Conservation (phyloP, 2,329 filamentous ascomycete genomes). For the Zopfia rhizophila region DNA sequence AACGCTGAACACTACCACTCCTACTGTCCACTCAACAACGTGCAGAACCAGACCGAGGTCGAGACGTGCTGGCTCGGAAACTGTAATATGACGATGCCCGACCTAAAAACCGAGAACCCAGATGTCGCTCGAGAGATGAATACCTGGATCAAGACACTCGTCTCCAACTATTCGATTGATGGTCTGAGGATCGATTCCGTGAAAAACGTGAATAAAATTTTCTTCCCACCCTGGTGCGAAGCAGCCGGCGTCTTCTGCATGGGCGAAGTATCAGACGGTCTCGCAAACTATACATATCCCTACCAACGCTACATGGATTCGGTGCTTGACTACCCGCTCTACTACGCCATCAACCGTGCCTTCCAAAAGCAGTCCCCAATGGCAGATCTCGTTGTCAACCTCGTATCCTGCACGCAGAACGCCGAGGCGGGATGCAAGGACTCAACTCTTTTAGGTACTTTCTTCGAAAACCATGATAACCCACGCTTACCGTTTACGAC, state of each 20-base stretch:
- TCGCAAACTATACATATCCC: constrained; percentile 44
- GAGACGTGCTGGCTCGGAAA: constrained; percentile 29
- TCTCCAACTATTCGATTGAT: constrained; percentile 46
- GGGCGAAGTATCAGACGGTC: constrained; percentile 49
- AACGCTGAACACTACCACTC: constrained; percentile 17
- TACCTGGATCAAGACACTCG: constrained; percentile 12
- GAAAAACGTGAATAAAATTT: constrained; percentile 67
- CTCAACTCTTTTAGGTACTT: constrained; percentile 35
- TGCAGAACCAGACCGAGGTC: constrained; percentile 24
- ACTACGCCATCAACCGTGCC: constrained; percentile 26
- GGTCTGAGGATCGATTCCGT: constrained; percentile 69
- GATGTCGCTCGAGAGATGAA: constrained; percentile 18
- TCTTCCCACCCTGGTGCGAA: constrained; percentile 63
- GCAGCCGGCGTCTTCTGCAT: constrained; percentile 60
- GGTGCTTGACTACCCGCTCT: constrained; percentile 68
- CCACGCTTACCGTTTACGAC: constrained; percentile 33
- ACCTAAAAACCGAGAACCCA: constrained; percentile 24
- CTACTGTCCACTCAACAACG: constrained; percentile 18
- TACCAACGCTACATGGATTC: constrained; percentile 62
- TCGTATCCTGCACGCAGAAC: constrained; percentile 47
- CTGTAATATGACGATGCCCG: constrained; percentile 28
- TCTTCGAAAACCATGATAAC: constrained; percentile 42
- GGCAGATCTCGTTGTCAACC: constrained; percentile 34
- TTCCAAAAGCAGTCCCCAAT: constrained; percentile 5
- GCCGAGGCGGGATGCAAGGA: constrained; percentile 36